Conservation (phyloP, 495 filamentous ascomycete genomes). For the Penicillium macrosclerotiorum region DNA sequence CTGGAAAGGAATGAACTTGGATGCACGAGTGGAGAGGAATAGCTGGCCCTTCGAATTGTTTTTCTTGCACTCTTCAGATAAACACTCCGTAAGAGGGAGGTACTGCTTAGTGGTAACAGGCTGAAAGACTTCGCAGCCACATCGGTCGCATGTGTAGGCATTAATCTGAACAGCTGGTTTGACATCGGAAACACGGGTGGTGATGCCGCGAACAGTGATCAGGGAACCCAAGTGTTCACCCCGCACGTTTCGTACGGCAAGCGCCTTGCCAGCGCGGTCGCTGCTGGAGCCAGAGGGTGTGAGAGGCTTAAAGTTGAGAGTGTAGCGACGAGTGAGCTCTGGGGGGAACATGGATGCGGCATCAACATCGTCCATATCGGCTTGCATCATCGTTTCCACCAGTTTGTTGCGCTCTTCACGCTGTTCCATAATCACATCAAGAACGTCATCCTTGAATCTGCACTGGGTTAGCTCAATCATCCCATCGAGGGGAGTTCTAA, state of each 20-base stretch:
- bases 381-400: constrained; percentile 64
- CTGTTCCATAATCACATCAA: constrained; percentile 94
- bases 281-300: constrained; percentile 66
- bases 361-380: constrained; percentile 56
- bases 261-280: constrained; percentile 65
- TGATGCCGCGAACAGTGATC: constrained; percentile 92
- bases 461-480: constrained; percentile 3
- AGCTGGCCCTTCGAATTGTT: constrained; percentile 94
- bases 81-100: constrained; percentile 77
- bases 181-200: constrained; percentile 93
- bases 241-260: constrained; percentile 88
- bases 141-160: constrained; percentile 95
- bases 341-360: constrained; percentile 72
- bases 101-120: constrained; percentile 90
- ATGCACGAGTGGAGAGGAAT: constrained; percentile 88
- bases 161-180: constrained; percentile 97
- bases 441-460: constrained; percentile 94
- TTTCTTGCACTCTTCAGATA: constrained; percentile 80
- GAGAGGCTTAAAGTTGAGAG: constrained; percentile 89
- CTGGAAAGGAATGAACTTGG: constrained; percentile 96
- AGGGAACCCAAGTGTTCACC: constrained; percentile 89
- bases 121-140: constrained; percentile 96
- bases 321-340: constrained; percentile 89
- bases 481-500: not conserved
- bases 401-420: constrained; percentile 81